Conservation (phyloP, 2,329 filamentous ascomycete genomes). For the Allantophomopsis cytisporea region DNA sequence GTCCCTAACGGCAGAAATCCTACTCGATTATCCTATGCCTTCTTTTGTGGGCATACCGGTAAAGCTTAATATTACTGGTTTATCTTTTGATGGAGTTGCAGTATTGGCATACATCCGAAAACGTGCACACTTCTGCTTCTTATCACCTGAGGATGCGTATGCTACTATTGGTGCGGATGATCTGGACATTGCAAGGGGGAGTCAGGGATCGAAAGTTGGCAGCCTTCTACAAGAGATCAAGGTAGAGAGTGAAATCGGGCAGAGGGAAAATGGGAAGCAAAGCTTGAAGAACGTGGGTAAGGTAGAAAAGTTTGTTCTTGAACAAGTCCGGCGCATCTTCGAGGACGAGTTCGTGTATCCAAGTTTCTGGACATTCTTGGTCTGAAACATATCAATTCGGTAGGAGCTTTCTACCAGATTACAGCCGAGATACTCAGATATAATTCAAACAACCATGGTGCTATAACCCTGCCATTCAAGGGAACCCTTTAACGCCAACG, state of each 20-base stretch:
- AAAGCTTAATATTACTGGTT: conserved; percentile 84
- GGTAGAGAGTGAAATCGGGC: conserved; percentile 95
- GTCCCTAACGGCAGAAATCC: conserved; percentile 83
- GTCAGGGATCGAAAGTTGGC: conserved; percentile 37
- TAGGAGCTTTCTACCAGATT: not conserved
- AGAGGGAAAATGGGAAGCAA: conserved; percentile 82
- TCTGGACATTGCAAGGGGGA: conserved; percentile 11
- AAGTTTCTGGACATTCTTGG: conserved; percentile 94
- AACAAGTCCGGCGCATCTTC: conserved; percentile 93
- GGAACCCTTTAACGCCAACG: conserved; percentile 6
- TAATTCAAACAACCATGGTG: not conserved
- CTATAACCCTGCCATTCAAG: not conserved
- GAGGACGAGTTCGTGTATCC: conserved; percentile 98
- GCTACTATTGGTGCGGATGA: conserved; percentile 39
- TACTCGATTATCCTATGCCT: conserved; percentile 96
- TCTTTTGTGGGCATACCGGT: conserved; percentile 94
- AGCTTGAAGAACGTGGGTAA: conserved; percentile 97
- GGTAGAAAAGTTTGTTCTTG: conserved; percentile 92
- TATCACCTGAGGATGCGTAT: conserved; percentile 82
- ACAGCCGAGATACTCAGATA: not conserved
- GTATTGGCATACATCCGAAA: conserved; percentile 85
- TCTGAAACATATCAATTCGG: conserved; percentile 29
- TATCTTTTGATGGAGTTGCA: conserved; percentile 91
- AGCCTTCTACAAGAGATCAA: conserved; percentile 83
- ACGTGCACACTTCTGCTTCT: conserved; percentile 83